Evolutionary conservation across 140 eudicot species (phyloP), one percentile per base, ranked within the genome.

Genomic region (Stevia rebaudiana): DNA sequence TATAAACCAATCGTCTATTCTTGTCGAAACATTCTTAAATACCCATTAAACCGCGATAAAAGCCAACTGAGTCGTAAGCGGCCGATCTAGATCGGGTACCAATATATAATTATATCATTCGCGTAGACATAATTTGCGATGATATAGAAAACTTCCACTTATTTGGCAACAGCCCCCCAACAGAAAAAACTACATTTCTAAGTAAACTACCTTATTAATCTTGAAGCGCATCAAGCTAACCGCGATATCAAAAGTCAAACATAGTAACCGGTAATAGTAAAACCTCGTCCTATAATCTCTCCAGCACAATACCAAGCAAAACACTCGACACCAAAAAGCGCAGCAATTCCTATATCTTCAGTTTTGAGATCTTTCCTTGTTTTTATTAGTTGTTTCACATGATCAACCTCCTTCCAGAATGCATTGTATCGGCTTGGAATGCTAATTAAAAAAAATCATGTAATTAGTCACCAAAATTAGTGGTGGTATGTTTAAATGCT

Each of bases 281-380:
- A 80, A 39, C 90, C 86, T 51, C 90, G 74, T 18, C 90, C 90
- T 30, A 78, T 61, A 57, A 80, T 83, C 74, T 83, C 86, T n/a
- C 90, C 86, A 12, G 76, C 90, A 71, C 86, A 80, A 49, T 37
- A 80, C 90, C 90, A 83, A 15, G 84, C 83, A 39, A 77, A 83
- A 76, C 86, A 83, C 74, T 83, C 90, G 5, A 83, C 15, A 55
- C 90, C 90, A 59, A 83, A 80, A 36, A 83, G 79, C 11, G 77
- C 82, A 70, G 80, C 90, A 74, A 75, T 61, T 21, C 86, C 83
- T 53, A 78, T 63, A 67, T 80, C 90, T 70, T 83, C 90, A 4
- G 78, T 80, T 65, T 80, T 83, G 63, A 75, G 15, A 2, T 83
- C 83, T 8, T 77, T 35, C 71, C 82, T 74, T 12, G 63, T 80